Evolutionary conservation across 83 land plant species (phyloP).

Genomic region (Diphasiastrum complanatum): DNA sequence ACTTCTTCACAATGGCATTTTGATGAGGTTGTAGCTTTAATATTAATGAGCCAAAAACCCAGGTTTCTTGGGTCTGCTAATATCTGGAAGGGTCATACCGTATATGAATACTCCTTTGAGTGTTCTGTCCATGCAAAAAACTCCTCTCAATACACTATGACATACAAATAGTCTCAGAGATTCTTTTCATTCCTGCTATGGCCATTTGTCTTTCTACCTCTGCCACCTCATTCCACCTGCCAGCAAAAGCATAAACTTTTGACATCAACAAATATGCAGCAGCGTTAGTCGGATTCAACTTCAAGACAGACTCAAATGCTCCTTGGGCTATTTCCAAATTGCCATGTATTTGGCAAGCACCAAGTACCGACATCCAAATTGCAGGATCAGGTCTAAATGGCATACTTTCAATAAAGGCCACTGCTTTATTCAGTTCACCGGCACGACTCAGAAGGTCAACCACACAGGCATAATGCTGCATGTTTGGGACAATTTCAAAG

Average conservation of each 20-base stretch:
- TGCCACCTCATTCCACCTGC: background rate
- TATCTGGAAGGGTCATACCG: too few species aligned
- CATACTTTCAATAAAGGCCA: constrained; percentile 8
- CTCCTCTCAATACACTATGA: too few species aligned
- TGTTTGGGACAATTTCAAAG: constrained; percentile 4
- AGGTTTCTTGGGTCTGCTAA: too few species aligned
- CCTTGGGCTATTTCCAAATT: constrained; percentile 3
- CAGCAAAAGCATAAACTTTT: constrained; percentile 1
- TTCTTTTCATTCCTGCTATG: too few species aligned
- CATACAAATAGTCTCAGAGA: too few species aligned
- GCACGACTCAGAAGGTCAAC: background rate
- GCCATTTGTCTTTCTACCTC: too few species aligned
- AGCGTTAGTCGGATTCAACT: background rate
- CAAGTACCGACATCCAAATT: constrained; percentile 8
- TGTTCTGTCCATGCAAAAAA: too few species aligned
- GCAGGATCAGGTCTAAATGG: background rate
- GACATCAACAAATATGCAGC: constrained; percentile 4
- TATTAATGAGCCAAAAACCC: too few species aligned
- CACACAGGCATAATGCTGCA: constrained; percentile 9
- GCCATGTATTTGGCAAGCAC: constrained; percentile 1
- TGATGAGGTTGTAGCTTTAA: too few species aligned
- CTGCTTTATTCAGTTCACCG: constrained; percentile 8
- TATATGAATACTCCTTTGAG: too few species aligned
- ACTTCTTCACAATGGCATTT: too few species aligned
- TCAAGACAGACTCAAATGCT: constrained; percentile 1